Percentiles rank a stretch among this genome's conserved stretches.
phyloP scores from a whole-genome alignment of 2,329 filamentous ascomycete genomes.

The Phyllosticta citriasiana region DNA sequence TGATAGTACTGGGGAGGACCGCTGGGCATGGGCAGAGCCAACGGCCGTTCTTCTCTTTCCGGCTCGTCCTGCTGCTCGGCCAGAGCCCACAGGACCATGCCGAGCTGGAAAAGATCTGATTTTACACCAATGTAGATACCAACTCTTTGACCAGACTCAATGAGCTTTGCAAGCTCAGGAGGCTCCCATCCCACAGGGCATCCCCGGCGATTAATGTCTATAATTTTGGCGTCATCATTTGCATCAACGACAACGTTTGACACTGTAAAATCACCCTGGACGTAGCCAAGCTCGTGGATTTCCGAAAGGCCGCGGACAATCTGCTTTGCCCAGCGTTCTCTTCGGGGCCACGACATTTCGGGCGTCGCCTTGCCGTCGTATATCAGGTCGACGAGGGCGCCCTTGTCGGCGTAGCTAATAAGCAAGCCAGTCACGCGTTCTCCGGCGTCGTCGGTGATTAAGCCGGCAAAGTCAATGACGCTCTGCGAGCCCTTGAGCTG shows the following conservation, averaged over 20 bases:
- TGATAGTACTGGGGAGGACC: conserved; percentile 69
- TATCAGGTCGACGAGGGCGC: conserved; percentile 81
- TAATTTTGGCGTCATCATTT: conserved; percentile 81
- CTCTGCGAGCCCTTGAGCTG: conserved; percentile 60
- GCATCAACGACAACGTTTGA: conserved; percentile 93
- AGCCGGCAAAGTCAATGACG: conserved; percentile 78
- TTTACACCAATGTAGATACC: conserved; percentile 98
- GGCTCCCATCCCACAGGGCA: conserved; percentile 98
- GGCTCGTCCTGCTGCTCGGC: conserved; percentile 85
- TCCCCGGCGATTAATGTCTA: conserved; percentile 95
- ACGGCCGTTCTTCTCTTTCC: conserved; percentile 63
- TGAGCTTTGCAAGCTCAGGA: conserved; percentile 75
- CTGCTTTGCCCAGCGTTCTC: conserved; percentile 82
- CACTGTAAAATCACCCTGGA: conserved; percentile 94
- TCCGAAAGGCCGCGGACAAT: conserved; percentile 83
- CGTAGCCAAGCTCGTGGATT: conserved; percentile 91
- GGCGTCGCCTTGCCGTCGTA: conserved; percentile 58
- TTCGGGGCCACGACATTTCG: conserved; percentile 55
- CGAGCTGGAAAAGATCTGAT: conserved; percentile 89
- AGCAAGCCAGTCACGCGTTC: conserved; percentile 76
- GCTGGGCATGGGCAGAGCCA: conserved; percentile 46
- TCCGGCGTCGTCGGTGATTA: conserved; percentile 71
- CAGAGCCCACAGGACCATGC: conserved; percentile 93
- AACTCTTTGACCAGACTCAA: conserved; percentile 80
- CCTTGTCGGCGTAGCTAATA: conserved; percentile 77